Percentiles rank a stretch among this genome's conserved stretches.
phyloP scores from a whole-genome alignment of 257 asterid species.

The Phtheirospermum japonicum region DNA sequence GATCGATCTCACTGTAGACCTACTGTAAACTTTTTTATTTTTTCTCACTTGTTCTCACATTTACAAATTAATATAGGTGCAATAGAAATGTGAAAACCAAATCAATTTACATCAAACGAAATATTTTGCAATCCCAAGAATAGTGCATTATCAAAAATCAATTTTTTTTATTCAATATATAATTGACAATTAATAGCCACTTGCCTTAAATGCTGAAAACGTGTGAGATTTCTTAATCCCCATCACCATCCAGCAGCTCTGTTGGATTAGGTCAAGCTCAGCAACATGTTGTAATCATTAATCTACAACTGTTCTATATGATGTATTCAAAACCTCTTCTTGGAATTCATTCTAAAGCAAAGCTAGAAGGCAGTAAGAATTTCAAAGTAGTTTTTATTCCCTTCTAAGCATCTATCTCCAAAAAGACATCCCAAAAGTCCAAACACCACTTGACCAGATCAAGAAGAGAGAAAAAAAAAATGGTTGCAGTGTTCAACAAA shows the following conservation, averaged over 20 bases:
- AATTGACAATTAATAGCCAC: background rate
- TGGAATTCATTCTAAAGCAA: background rate
- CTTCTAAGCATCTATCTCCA: background rate
- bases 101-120: background rate
- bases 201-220: slow-evolving; percentile 25
- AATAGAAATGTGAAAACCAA: no score
- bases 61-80: background rate
- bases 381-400: slow-evolving; percentile 9
- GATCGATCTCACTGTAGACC: no score
- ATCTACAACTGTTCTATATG: background rate
- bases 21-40: no score
- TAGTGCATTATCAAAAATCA: no score
- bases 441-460: slow-evolving; percentile 5
- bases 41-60: no score
- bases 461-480: slow-evolving; percentile 32
- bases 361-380: slow-evolving; percentile 13
- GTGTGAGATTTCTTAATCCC: slow-evolving; percentile 21
- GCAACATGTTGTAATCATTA: slow-evolving; percentile 29
- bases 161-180: background rate
- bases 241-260: slow-evolving; percentile 22
- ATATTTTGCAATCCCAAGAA: background rate
- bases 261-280: slow-evolving; percentile 38
- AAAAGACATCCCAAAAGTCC: background rate
- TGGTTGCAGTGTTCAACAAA: slow-evolving; percentile 92
- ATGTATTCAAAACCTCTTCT: background rate